Evolutionary conservation across 23 red algal species (phyloP).

Genomic region (Cyanidioschyzon merolae): DNA sequence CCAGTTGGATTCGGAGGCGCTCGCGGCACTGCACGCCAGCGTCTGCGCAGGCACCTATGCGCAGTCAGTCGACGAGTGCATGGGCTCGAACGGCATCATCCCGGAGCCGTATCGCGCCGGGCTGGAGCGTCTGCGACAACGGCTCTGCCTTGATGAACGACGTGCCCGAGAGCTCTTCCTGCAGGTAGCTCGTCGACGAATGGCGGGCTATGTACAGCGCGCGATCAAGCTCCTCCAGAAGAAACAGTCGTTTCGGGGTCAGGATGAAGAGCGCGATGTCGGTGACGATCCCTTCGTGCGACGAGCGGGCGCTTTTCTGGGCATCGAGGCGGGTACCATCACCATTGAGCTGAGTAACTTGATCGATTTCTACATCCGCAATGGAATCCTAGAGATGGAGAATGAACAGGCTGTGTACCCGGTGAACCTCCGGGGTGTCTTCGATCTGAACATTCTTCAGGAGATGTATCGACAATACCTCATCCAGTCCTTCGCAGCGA

Average conservation of each 20-base stretch:
- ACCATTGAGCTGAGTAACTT: conserved; percentile 77
- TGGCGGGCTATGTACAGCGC: conserved; percentile 56
- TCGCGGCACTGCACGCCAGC: conserved; percentile 44
- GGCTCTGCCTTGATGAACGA: conserved; percentile 48
- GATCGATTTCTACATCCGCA: conserved; percentile 89
- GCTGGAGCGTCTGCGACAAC: conserved; percentile 53
- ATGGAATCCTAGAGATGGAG: conserved; percentile 53
- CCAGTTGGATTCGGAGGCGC: conserved; percentile 47
- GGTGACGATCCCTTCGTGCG: conserved; percentile 95
- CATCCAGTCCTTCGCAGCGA: conserved; percentile 88
- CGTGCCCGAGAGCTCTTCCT: conserved; percentile 53
- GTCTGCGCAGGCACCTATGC: conserved; percentile 61
- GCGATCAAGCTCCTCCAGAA: conserved; percentile 70
- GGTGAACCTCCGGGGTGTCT: conserved; percentile 57
- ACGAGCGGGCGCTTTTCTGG: conserved; percentile 71
- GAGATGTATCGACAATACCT: conserved; percentile 97
- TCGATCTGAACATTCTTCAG: conserved; percentile 60
- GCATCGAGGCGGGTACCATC: conserved; percentile 83
- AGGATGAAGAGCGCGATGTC: conserved; percentile 78
- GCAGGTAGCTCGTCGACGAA: conserved; percentile 56
- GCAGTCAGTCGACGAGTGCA: conserved; percentile 77
- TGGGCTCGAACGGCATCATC: conserved; percentile 96
- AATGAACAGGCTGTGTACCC: conserved; percentile 39
- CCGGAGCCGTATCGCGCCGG: conserved; percentile 68
- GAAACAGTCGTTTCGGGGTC: conserved; percentile 51